Conservation (phyloP, 495 filamentous ascomycete genomes). For the Entonaema liquescens region DNA sequence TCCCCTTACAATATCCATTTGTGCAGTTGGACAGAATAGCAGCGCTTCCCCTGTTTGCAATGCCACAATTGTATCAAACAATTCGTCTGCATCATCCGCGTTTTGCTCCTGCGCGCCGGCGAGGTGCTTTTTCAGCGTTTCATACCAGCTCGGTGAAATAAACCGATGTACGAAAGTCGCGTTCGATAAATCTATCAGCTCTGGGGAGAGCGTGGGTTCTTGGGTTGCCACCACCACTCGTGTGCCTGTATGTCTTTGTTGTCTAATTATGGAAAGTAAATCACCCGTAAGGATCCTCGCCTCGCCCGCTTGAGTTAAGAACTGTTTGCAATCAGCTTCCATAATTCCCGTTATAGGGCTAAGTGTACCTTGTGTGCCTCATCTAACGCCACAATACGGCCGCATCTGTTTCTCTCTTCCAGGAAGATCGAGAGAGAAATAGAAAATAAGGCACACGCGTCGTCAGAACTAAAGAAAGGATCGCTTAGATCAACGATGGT, state of each 20-base stretch:
- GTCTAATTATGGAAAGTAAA: slow-evolving; percentile 62
- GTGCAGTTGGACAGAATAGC: not conserved
- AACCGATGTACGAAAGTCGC: slow-evolving; percentile 69
- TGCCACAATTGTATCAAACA: not conserved
- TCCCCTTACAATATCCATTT: not conserved
- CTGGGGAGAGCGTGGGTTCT: slow-evolving; percentile 67
- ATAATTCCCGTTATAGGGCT: not conserved
- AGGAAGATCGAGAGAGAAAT: slow-evolving; percentile 62
- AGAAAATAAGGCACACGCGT: slow-evolving; percentile 57
- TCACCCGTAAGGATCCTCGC: slow-evolving; percentile 58
- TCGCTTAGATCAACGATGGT: not conserved
- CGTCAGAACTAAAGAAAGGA: not conserved
- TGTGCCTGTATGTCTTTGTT: slow-evolving; percentile 64
- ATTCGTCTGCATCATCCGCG: not conserved
- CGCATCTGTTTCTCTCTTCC: slow-evolving; percentile 44
- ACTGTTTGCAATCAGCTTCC: not conserved
- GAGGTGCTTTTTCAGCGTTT: slow-evolving; percentile 57
- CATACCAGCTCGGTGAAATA: slow-evolving; percentile 65
- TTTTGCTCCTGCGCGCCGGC: not conserved
- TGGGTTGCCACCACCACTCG: slow-evolving; percentile 69
- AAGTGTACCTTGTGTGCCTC: slow-evolving; percentile 51
- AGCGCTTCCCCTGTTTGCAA: not conserved
- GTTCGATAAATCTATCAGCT: slow-evolving; percentile 64
- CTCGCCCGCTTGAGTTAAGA: not conserved
- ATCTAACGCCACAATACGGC: slow-evolving; percentile 57